phyloP scores from a whole-genome alignment of 441 rosid species.

The Hypseocharis bilobata region DNA sequence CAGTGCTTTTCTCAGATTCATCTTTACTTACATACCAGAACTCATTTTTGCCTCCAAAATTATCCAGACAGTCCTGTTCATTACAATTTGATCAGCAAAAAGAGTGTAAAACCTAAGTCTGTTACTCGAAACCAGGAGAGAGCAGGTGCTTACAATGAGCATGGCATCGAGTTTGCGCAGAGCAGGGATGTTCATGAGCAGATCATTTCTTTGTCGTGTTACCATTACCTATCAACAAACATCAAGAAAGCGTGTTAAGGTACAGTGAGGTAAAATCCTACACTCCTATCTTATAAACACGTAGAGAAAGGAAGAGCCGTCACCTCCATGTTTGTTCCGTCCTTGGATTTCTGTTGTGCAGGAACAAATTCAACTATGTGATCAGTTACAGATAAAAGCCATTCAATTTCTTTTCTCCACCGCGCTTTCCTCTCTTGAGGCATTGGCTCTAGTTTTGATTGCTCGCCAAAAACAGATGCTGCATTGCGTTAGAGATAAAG shows the following conservation, averaged over 20 bases:
- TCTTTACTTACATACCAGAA: conserved; percentile 38
- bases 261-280: background rate
- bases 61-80: conserved; percentile 62
- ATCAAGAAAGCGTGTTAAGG: background rate
- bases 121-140: background rate
- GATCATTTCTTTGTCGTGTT: conserved; percentile 67
- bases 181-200: conserved; percentile 76
- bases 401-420: conserved; percentile 78
- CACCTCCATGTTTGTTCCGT: conserved; percentile 84
- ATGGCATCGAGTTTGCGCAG: conserved; percentile 66
- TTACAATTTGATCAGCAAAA: conserved; percentile 4
- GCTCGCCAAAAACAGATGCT: conserved; percentile 86
- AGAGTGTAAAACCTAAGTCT: background rate
- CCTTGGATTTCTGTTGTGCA: conserved; percentile 54
- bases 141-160: conserved; percentile 55
- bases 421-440: conserved; percentile 52
- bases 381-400: conserved; percentile 83
- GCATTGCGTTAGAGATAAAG: background rate
- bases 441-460: conserved; percentile 69
- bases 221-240: conserved; percentile 39
- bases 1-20: conserved; percentile 57
- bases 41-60: conserved; percentile 51
- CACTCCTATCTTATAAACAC: background rate
- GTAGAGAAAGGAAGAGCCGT: background rate
- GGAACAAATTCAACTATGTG: conserved; percentile 78